A percentile compares a stretch with the other conserved stretches of the same genome.
Conservation (phyloP, 2,329 filamentous ascomycete species). For the Metarhizium robertsii region DNA sequence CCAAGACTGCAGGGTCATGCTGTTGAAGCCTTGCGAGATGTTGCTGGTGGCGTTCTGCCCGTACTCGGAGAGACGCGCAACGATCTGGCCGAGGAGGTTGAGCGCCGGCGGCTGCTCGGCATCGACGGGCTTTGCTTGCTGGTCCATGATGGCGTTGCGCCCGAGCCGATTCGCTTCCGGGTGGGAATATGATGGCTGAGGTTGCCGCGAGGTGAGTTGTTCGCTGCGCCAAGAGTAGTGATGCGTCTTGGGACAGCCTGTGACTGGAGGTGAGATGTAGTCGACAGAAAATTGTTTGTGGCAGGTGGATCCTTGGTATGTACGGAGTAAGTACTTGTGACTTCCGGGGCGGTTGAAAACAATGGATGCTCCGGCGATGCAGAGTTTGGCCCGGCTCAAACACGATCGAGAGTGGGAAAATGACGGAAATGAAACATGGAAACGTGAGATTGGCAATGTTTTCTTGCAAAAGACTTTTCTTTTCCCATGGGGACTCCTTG, state of each 20-base stretch:
- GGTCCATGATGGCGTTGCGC: conserved; percentile 8
- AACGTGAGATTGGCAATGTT: no score
- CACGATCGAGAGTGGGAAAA: no score
- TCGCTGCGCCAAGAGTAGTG: conserved; percentile 1
- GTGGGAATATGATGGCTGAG: neutral
- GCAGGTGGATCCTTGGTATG: neutral
- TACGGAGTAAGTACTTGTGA: no score
- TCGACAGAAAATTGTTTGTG: conserved; percentile 2
- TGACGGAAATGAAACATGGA: no score
- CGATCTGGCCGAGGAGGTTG: conserved; percentile 23
- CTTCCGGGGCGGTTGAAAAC: no score
- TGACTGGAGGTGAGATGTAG: neutral
- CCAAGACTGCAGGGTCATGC: conserved; percentile 43
- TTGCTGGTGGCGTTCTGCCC: conserved; percentile 36
- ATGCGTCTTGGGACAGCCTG: neutral
- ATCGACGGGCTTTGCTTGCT: conserved; percentile 16
- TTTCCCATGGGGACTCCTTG: no score
- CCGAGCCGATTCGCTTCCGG: neutral
- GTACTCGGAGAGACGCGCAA: conserved; percentile 23
- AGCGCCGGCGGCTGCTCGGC: conserved; percentile 17
- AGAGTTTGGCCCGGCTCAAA: no score
- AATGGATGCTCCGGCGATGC: no score
- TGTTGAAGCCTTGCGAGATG: conserved; percentile 36
- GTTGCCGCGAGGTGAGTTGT: neutral
- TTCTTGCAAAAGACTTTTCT: no score